These are phyloP conservation scores for Colletotrichum euphorbiae DNA, from an alignment of 2,329 filamentous ascomycete species.

Conservation along the genomic window DNA sequence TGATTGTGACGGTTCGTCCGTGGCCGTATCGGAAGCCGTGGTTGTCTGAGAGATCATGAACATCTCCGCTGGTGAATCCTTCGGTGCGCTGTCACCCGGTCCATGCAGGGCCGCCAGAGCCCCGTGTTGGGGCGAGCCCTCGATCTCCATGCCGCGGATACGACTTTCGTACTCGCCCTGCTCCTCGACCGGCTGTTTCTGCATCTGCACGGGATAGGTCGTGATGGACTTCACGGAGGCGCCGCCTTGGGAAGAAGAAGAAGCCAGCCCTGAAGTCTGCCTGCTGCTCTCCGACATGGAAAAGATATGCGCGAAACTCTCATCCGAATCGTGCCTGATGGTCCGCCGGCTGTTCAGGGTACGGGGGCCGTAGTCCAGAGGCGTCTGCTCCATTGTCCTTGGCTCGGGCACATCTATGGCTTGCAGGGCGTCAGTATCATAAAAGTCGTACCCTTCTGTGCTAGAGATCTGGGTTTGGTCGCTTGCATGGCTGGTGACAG, in stretches of 20 bases:
- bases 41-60: conserved; percentile 63
- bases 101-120: conserved; percentile 11
- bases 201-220: conserved; percentile 41
- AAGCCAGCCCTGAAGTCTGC: conserved; percentile 51
- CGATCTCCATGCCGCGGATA: conserved; percentile 56
- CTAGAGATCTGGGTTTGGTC: conserved; percentile 60
- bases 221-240: conserved; percentile 12
- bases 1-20: conserved; percentile 46
- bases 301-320: conserved; percentile 70
- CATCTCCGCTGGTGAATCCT: conserved; percentile 53
- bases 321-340: conserved; percentile 66
- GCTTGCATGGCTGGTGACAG: conserved; percentile 63
- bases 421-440: conserved; percentile 67
- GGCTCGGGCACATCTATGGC: conserved; percentile 65
- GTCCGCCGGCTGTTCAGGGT: conserved; percentile 49
- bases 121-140: conserved; percentile 39
- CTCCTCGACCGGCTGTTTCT: conserved; percentile 41
- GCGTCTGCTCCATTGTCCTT: conserved; percentile 51
- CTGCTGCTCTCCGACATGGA: conserved; percentile 65
- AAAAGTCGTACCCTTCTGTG: conserved; percentile 75
- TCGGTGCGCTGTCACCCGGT: neutral
- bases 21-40: conserved; percentile 43
- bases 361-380: conserved; percentile 50
- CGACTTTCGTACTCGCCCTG: conserved; percentile 58
- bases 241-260: conserved; percentile 48